These are phyloP conservation scores for Sordariomycetes sp. DNA, from an alignment of 2,329 filamentous ascomycete genomes.

Conservation along the genomic window DNA sequence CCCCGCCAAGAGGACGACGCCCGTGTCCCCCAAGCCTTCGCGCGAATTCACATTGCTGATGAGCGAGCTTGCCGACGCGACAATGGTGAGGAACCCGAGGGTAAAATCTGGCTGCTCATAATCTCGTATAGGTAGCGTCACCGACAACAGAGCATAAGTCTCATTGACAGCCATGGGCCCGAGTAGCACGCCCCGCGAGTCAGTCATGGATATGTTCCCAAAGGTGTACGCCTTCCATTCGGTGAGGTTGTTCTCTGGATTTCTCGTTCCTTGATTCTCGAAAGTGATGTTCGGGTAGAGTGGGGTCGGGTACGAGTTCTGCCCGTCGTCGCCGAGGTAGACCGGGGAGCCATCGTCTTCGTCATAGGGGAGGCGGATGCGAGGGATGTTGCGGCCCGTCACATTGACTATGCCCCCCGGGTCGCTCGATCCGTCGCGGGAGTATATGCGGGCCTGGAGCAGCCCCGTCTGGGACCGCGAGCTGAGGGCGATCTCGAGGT, in stretches of 20 bases:
- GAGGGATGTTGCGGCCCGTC: slow-evolving; percentile 34
- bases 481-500: slow-evolving; percentile 58
- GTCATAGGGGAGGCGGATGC: slow-evolving; percentile 49
- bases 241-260: slow-evolving; percentile 24
- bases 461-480: slow-evolving; percentile 43
- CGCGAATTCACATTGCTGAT: slow-evolving; percentile 46
- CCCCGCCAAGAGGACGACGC: slow-evolving; percentile 57
- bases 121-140: slow-evolving; percentile 68
- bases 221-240: slow-evolving; percentile 38
- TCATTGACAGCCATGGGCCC: slow-evolving; percentile 64
- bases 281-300: slow-evolving; percentile 76
- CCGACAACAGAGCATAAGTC: slow-evolving; percentile 62
- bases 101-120: slow-evolving; percentile 48
- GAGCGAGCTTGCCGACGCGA: slow-evolving; percentile 56
- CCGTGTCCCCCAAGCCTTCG: slow-evolving; percentile 59
- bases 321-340: slow-evolving; percentile 54
- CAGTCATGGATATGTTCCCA: slow-evolving; percentile 32
- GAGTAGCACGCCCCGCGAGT: slow-evolving; percentile 50
- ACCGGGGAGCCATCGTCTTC: slow-evolving; percentile 43
- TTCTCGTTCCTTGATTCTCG: slow-evolving; percentile 25
- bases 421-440: slow-evolving; percentile 48
- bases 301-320: slow-evolving; percentile 54
- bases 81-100: slow-evolving; percentile 71
- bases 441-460: slow-evolving; percentile 62
- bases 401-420: slow-evolving; percentile 47